Evolutionary conservation across 306 rosid genomes (phyloP), one percentile per base, ranked within the genome.

Genomic region (Citrullus mucosospermus): DNA sequence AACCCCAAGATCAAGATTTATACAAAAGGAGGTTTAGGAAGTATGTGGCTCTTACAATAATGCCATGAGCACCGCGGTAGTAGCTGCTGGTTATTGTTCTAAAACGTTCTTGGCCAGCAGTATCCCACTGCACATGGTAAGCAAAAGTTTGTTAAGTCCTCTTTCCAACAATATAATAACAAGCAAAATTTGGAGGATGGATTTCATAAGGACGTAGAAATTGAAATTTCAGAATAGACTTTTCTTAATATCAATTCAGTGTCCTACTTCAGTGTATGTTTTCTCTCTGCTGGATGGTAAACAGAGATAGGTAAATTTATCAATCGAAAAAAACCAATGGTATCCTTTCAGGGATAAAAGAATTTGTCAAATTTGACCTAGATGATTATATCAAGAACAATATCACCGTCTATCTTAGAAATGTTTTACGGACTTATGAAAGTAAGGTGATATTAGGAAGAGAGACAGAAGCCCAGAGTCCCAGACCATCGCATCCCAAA

Each of bases 61-160:
- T 96, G 80, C 99, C 99, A 75, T 96, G 99, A 79, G 99, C 99
- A 48, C 99, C 99, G 43, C 99, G 99, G 83, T 96, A 96, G 93
- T 96, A 96, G 88, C 99, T 96, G 88, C 99, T 96, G 56, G 99
- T 96, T 83, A 96, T 96, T 59, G 99, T 96, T 78, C 98, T 92
- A 72, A 96, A 96, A 82, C 99, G 99, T 83, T 96, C 99, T 85
- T 96, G 99, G 30, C 99, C 99, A 84, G 99, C 99, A 43, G 99
- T 96, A 86, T 96, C 99, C 99, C 99, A 96, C 99, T 96, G 84
- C 84, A 76, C 28, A 77, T 51, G 61, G 61, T 81, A 77, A 61
- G 80, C 18, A n/a, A 46, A 38, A 34, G 54, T 75, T 38, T 18
- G n/a, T 75, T 2, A 55, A 17, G 13, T 75, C 34, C n/a, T 38